Evolutionary conservation across 2,329 filamentous ascomycete genomes (phyloP), one percentile per base, ranked within the genome.

Genomic region (Leptosphaerulina australis): DNA sequence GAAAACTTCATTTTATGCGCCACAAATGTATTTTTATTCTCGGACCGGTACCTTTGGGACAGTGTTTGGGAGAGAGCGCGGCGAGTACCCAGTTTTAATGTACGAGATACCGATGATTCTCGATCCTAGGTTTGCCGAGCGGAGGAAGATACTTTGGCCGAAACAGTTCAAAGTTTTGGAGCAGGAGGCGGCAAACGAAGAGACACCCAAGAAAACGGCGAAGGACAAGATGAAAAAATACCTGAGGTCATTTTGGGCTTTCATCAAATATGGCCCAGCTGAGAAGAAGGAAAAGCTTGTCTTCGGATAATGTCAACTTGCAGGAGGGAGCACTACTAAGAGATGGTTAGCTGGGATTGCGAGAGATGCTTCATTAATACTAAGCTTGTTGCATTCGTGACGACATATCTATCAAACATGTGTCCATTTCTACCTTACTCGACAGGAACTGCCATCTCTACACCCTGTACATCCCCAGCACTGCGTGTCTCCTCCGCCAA

Each of bases 401-500:
- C 24, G 5, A 11, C 24, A 6, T 25, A 11, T 25, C 25, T 28
- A 3, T 31, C 29, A 17, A 25, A 30, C 14, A 30, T 30, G 28
- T 30, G 28, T 30, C 28, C 6, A 15, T 14, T 30, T 15, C 10
- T 4, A 7, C 14, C 31, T 34, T 20, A n/a, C 31, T 40, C 44
- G 25, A 14, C 18, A 40, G 44, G 29, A 12, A 39, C 30, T 14
- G 24, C 7, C 18, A 29, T 40, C 20, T 40, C 48, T 5, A 2
- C 24, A 35, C 26, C 40, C 8, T 11, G 31, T 12, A 2, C 30
- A 5, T 51, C 49, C 12, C 24, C 29, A 14, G 7, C 22, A 17
- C 40, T 35, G 44, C 44, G 37, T 12, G 44, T 47, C 18, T 28
- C 36, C 5, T 28, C 36, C 5, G 15, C 26, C 20, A 38, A 5